phyloP scores from a whole-genome alignment of 139 green algal species.

The Chlorella sp. region DNA sequence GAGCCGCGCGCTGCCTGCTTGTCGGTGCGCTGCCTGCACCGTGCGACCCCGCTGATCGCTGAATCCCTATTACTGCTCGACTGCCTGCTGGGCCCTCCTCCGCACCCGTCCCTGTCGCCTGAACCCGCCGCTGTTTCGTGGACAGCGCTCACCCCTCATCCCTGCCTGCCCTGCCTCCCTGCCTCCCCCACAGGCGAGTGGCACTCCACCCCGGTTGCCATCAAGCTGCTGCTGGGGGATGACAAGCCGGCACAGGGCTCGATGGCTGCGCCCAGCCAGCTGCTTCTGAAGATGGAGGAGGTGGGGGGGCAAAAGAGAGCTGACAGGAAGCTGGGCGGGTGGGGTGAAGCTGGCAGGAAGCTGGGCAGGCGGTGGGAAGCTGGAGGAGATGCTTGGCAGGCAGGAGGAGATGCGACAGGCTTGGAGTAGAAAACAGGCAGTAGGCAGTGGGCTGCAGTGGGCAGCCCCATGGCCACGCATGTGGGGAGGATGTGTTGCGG shows the following conservation, averaged over 20 bases:
- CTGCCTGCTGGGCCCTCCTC: no score
- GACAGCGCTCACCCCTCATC: neutral
- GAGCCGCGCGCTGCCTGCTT: neutral
- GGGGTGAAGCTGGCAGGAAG: no score
- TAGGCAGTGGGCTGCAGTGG: no score
- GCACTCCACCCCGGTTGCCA: neutral
- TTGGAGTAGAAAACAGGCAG: no score
- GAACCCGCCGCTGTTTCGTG: no score
- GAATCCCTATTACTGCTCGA: neutral
- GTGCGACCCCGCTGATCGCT: neutral
- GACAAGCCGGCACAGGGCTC: neutral
- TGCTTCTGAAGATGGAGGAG: neutral
- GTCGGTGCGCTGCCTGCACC: neutral
- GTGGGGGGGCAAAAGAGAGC: neutral
- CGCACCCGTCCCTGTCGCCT: neutral
- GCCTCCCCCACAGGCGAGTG: neutral
- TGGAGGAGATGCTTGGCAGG: no score
- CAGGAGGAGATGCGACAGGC: no score
- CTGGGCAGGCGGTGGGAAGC: no score
- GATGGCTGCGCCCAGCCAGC: neutral
- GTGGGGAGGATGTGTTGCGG: no score
- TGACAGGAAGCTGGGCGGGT: no score
- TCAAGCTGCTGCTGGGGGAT: slow-evolving; percentile 1
- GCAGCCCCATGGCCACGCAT: no score
- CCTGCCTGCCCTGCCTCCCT: no score